Base-by-base conservation (phyloP, 2,329 filamentous ascomycete species). In the Chaetothyriales sp. region DNA sequence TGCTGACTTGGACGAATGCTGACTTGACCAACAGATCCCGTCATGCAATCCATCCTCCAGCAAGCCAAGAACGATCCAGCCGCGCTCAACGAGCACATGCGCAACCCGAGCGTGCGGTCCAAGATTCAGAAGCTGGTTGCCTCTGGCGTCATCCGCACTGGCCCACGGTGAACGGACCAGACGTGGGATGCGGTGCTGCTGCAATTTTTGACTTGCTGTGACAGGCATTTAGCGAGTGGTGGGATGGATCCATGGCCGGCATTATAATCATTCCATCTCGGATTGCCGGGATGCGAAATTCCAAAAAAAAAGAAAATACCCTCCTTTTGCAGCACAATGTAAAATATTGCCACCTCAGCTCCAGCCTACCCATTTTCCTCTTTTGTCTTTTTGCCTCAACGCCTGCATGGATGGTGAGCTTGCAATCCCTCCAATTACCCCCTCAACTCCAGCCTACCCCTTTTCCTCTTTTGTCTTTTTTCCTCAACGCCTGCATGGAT, bases 31-130 rank as follows among this genome's bases (percentile, higher is more conserved):
- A 83, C 89, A 69, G 92, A 98, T 65, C 92, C 92, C 15, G 83
- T 98, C 65, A 97, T 98, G 90, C 89, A 98, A 73, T 85, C 85
- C 60, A 95, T 95, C 60, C 80, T 97, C 52, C 89, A 97, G 69
- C 92, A 98, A 73, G 92, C 92, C 46, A 94, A 97, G 76, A 82
- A 81, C 51, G 86, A 98, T 64, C 92, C 92, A 18, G 85, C 85
- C 47, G 92, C 92, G 46, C 79, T 98, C 57, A 85, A 94, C 67
- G 90, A 98, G 69, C 94, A 98, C 71, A 95, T 98, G 86, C 86
- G 83, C 75, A 98, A 97, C 74, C 80, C 88, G 0, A 78, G 76
- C 53, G 86, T 98, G 61, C 78, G 82, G 54, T 79, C 79, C 62
- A 95, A 95, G 78, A 85, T 98, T 58, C 88, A 95, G 76, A 95